A percentile compares a stretch with the other conserved stretches of the same genome.
Conservation (phyloP, 768 basidiomycete species). For the Leccinellum albellum region DNA sequence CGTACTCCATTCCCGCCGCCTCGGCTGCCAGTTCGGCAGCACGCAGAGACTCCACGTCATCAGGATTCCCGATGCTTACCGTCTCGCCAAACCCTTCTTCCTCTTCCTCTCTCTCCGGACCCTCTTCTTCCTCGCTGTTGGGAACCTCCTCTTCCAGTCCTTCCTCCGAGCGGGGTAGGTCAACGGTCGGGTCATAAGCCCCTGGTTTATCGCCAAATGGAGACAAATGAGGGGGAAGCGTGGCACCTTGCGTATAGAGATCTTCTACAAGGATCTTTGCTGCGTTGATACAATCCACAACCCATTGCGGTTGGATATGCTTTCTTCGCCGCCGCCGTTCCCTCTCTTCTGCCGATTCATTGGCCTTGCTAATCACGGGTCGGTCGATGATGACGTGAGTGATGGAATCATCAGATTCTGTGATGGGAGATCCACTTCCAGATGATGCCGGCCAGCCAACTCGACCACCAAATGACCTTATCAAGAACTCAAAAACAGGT, state of each 20-base stretch:
- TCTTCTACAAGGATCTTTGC: slow-evolving; percentile 83
- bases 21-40: slow-evolving; percentile 93
- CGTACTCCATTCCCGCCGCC: slow-evolving; percentile 76
- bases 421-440: slow-evolving; percentile 76
- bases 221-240: slow-evolving; percentile 90
- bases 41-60: slow-evolving; percentile 68
- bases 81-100: slow-evolving; percentile 32
- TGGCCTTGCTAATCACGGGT: slow-evolving; percentile 49
- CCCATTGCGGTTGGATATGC: slow-evolving; percentile 96
- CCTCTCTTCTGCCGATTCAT: slow-evolving; percentile 55
- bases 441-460: slow-evolving; percentile 86
- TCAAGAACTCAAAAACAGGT: slow-evolving; percentile 88
- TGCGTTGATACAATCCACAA: slow-evolving; percentile 92
- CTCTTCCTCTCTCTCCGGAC: slow-evolving; percentile 15
- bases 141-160: slow-evolving; percentile 29
- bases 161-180: slow-evolving; percentile 19
- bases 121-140: slow-evolving; percentile 28
- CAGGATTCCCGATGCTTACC: slow-evolving; percentile 31
- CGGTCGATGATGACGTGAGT: slow-evolving; percentile 96
- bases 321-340: slow-evolving; percentile 67
- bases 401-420: slow-evolving; percentile 75
- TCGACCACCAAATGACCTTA: slow-evolving; percentile 87
- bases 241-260: slow-evolving; percentile 78
- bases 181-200: slow-evolving; percentile 66
- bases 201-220: slow-evolving; percentile 85